These are phyloP conservation scores for Paraconiothyrium brasiliense DNA, from an alignment of 2,329 filamentous ascomycete genomes.

Conservation along the genomic window DNA sequence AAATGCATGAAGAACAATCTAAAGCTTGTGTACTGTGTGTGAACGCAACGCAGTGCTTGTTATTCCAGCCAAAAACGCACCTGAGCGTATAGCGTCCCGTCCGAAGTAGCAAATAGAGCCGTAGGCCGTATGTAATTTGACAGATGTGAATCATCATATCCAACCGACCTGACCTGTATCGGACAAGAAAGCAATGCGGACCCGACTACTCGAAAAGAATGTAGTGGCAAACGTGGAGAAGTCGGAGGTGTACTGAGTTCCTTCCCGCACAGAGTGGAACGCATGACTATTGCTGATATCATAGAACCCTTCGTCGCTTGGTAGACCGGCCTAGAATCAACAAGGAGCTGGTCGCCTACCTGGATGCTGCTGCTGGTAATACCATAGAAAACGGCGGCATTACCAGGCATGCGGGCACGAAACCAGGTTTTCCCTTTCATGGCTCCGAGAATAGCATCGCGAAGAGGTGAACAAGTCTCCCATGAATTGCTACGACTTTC, in stretches of 20 bases:
- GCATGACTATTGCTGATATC: neutral
- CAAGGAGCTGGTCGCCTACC: neutral
- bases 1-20: no score
- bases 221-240: neutral
- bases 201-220: neutral
- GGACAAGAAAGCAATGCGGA: neutral
- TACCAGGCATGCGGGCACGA: neutral
- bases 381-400: neutral
- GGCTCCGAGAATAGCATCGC: neutral
- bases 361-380: neutral
- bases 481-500: neutral
- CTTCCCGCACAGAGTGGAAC: neutral
- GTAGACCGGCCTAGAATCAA: neutral
- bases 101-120: neutral
- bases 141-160: neutral
- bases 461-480: neutral
- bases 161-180: neutral
- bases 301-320: no score
- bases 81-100: neutral
- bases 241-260: neutral
- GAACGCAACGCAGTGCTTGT: neutral
- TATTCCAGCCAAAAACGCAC: slow-evolving; percentile 1
- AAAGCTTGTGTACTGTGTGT: neutral
- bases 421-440: neutral
- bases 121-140: neutral